Percentiles rank a stretch among this genome's conserved stretches.
phyloP scores from a whole-genome alignment of 129 eudicot species.

The sunflower (Helianthus annuus) region DNA sequence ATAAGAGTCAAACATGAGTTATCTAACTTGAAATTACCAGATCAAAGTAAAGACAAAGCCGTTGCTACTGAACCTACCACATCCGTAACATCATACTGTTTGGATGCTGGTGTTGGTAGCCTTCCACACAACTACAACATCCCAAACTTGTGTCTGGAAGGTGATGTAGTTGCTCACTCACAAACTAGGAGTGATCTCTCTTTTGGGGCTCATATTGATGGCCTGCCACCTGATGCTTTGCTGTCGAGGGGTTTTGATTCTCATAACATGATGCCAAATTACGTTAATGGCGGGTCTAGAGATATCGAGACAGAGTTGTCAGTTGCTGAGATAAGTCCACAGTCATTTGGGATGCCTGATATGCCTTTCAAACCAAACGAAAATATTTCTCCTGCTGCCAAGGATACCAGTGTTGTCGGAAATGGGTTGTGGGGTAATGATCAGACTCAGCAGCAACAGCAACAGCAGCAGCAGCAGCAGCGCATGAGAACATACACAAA shows the following conservation, averaged over 20 bases:
- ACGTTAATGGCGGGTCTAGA: slow-evolving; percentile 54
- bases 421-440: slow-evolving; percentile 72
- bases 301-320: slow-evolving; percentile 78
- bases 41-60: slow-evolving; percentile 53
- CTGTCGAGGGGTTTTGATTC: slow-evolving; percentile 89
- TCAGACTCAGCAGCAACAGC: slow-evolving; percentile 47
- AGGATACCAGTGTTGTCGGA: slow-evolving; percentile 59
- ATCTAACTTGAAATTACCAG: slow-evolving; percentile 35
- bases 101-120: slow-evolving; percentile 66
- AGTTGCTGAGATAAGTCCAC: slow-evolving; percentile 64
- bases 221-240: slow-evolving; percentile 90
- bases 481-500: slow-evolving; percentile 93
- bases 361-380: slow-evolving; percentile 74
- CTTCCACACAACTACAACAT: slow-evolving; percentile 61
- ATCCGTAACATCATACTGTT: slow-evolving; percentile 75
- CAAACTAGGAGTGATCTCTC: slow-evolving; percentile 61
- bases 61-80: slow-evolving; percentile 56
- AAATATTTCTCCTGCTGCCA: slow-evolving; percentile 39
- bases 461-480: slow-evolving; percentile 19
- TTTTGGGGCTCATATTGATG: slow-evolving; percentile 52
- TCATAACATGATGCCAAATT: slow-evolving; percentile 70
- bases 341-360: slow-evolving; percentile 71
- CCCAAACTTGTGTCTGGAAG: slow-evolving; percentile 67
- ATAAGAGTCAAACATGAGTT: not conserved
- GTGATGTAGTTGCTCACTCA: slow-evolving; percentile 67